Evolutionary conservation across 2,329 filamentous ascomycete species (phyloP).

Genomic region (Fusarium guadeloupense): DNA sequence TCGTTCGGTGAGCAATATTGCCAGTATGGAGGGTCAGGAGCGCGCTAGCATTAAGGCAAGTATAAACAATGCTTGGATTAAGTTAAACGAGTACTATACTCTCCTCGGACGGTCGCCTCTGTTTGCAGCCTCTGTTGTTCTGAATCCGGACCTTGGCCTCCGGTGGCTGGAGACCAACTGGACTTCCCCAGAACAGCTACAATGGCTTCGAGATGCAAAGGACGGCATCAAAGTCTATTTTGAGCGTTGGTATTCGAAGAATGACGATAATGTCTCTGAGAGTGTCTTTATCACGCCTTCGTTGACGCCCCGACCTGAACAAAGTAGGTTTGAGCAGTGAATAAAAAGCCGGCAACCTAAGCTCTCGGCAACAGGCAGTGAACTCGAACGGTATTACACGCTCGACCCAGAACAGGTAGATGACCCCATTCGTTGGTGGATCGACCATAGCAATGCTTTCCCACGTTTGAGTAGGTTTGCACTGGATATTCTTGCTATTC

Average conservation of each 20-base stretch:
- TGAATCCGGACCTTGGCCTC: constrained; percentile 13
- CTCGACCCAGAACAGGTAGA: not conserved
- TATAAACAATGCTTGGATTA: constrained; percentile 1
- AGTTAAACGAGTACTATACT: constrained; percentile 18
- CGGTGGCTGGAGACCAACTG: constrained; percentile 6
- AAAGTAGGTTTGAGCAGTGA: constrained; percentile 3
- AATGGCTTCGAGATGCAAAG: constrained; percentile 13
- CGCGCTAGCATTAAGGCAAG: not conserved
- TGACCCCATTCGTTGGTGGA: not conserved
- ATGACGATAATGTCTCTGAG: not conserved
- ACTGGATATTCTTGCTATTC: not conserved
- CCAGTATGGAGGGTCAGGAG: constrained; percentile 1
- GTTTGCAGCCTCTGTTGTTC: constrained; percentile 12
- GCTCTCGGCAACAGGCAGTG: constrained; percentile 1
- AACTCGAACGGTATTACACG: not conserved
- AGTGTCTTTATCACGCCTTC: not conserved
- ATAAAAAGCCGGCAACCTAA: constrained; percentile 5
- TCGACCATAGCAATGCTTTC: constrained; percentile 10
- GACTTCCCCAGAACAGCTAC: constrained; percentile 8
- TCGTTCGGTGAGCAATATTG: constrained; percentile 1
- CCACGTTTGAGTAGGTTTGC: constrained; percentile 7
- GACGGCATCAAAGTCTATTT: constrained; percentile 10
- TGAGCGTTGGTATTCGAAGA: constrained; percentile 2
- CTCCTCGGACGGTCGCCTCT: constrained; percentile 6
- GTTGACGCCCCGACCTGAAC: constrained; percentile 4